phyloP scores from a whole-genome alignment of 805 yeast species.

The Gaillardinia entomophila region DNA sequence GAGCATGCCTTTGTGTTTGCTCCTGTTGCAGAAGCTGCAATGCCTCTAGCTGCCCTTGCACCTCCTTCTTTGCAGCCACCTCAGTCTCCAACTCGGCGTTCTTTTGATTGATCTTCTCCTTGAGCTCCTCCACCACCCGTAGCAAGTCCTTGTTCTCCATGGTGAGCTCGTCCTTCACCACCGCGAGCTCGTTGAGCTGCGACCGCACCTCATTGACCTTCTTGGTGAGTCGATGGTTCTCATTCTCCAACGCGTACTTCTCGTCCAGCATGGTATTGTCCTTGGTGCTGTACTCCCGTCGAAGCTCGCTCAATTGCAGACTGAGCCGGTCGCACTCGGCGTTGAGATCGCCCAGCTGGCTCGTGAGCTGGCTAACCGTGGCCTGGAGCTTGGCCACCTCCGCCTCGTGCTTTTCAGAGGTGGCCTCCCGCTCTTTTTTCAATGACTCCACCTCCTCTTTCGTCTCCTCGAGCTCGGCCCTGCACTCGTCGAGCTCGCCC shows the following conservation, averaged over 20 bases:
- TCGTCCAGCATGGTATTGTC: slow-evolving; percentile 33
- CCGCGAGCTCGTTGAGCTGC: slow-evolving; percentile 37
- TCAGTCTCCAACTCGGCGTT: background rate
- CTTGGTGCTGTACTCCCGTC: slow-evolving; percentile 31
- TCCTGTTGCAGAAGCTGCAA: background rate
- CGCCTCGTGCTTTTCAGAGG: slow-evolving; percentile 10
- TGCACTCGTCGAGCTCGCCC: slow-evolving; percentile 50
- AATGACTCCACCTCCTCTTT: slow-evolving; percentile 11
- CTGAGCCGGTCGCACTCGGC: slow-evolving; percentile 50
- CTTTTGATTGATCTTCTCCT: slow-evolving; percentile 25
- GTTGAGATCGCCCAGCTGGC: slow-evolving; percentile 37
- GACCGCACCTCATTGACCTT: slow-evolving; percentile 34
- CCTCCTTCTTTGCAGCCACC: background rate
- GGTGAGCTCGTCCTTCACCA: slow-evolving; percentile 31
- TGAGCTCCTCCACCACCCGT: slow-evolving; percentile 39
- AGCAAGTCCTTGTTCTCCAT: slow-evolving; percentile 37
- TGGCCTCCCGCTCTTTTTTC: slow-evolving; percentile 2
- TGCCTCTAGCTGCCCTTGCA: slow-evolving; percentile 1
- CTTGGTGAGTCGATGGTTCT: slow-evolving; percentile 30
- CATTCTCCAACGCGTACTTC: slow-evolving; percentile 35
- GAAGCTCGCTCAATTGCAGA: slow-evolving; percentile 28
- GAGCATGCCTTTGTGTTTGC: background rate
- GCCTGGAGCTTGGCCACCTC: slow-evolving; percentile 9
- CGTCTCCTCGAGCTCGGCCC: slow-evolving; percentile 33
- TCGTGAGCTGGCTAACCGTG: slow-evolving; percentile 6